Evolutionary conservation across 257 asterid genomes (phyloP).

Genomic region (Solanum sejunctum): DNA sequence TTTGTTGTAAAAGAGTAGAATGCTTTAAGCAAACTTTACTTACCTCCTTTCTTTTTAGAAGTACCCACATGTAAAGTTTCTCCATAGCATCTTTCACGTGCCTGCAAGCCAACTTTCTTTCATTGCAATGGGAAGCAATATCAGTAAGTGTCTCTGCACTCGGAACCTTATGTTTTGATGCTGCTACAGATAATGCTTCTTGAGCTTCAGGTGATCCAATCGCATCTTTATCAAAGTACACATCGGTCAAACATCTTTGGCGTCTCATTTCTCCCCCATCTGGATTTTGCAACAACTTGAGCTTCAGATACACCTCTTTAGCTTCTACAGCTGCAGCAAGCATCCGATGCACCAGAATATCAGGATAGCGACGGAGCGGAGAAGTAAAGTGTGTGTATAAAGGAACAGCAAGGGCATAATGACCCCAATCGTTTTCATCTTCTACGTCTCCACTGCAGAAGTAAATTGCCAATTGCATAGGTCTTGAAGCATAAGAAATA

Average conservation of each 20-base stretch:
- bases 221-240: slow-evolving; percentile 24
- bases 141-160: slow-evolving; percentile 31
- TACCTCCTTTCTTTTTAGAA: slow-evolving; percentile 67
- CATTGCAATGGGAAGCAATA: slow-evolving; percentile 69
- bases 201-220: slow-evolving; percentile 46
- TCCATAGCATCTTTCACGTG: slow-evolving; percentile 56
- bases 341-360: slow-evolving; percentile 78
- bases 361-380: slow-evolving; percentile 84
- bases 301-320: slow-evolving; percentile 46
- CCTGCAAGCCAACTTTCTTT: slow-evolving; percentile 59
- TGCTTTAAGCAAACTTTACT: not conserved
- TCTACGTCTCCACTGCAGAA: slow-evolving; percentile 66
- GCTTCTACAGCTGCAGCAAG: slow-evolving; percentile 77
- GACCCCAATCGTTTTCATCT: slow-evolving; percentile 37
- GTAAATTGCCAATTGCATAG: slow-evolving; percentile 83
- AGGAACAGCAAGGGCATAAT: slow-evolving; percentile 75
- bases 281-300: slow-evolving; percentile 7
- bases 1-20: not conserved
- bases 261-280: slow-evolving; percentile 6
- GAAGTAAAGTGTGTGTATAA: slow-evolving; percentile 90
- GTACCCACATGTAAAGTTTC: slow-evolving; percentile 66
- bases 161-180: slow-evolving; percentile 35
- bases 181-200: slow-evolving; percentile 46
- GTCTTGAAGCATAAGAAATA: slow-evolving; percentile 77
- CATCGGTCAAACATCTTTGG: slow-evolving; percentile 51